Evolutionary conservation across 179 eudicot species (phyloP).

Genomic region (Actinidia polygama): DNA sequence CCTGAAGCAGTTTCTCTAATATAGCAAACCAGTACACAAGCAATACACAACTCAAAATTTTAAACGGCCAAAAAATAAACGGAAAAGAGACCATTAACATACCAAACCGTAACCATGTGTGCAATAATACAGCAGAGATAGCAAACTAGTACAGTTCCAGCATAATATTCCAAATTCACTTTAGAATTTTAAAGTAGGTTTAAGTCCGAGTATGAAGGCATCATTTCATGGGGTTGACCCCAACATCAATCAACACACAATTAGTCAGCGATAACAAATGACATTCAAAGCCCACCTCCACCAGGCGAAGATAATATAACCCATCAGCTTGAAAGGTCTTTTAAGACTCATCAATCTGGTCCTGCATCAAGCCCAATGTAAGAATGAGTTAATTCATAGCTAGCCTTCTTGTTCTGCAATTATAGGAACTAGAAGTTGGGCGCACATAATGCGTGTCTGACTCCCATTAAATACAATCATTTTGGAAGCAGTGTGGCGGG

Average conservation of each 20-base stretch:
- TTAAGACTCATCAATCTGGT: conserved; percentile 62
- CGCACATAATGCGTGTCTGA: too few relatives aligned
- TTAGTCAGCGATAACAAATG: conserved; percentile 32
- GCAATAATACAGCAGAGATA: neutral
- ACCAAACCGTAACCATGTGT: neutral
- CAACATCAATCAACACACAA: conserved; percentile 14
- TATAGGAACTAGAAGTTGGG: neutral
- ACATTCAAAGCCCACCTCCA: conserved; percentile 61
- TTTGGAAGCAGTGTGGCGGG: too few relatives aligned
- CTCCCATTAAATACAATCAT: too few relatives aligned
- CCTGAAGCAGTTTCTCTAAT: neutral
- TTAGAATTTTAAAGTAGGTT: conserved; percentile 10
- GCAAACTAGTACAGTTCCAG: conserved; percentile 3
- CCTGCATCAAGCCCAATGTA: conserved; percentile 43
- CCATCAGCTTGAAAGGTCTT: conserved; percentile 24
- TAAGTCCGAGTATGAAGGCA: conserved; percentile 2
- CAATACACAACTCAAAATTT: too few relatives aligned
- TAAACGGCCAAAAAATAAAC: neutral
- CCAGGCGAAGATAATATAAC: conserved; percentile 22
- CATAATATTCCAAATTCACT: conserved; percentile 13
- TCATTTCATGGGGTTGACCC: conserved; percentile 22
- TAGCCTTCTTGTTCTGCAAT: neutral
- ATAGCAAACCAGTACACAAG: neutral
- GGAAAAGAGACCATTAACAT: neutral
- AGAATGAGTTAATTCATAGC: conserved; percentile 7